These are phyloP conservation scores for Penicillium desertorum DNA, from an alignment of 495 filamentous ascomycete genomes.

Conservation along the genomic window DNA sequence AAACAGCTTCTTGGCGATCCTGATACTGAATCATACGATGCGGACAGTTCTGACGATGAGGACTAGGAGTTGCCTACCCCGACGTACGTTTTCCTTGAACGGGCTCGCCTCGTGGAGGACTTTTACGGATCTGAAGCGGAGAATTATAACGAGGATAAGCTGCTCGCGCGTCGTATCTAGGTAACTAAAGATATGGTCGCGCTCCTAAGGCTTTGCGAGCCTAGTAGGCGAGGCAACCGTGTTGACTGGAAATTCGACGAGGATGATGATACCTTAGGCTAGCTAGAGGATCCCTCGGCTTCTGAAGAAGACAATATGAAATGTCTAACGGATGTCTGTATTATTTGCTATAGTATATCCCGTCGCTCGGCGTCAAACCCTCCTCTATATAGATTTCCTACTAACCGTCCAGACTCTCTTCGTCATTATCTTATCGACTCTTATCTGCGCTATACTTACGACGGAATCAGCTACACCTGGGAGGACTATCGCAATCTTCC, in stretches of 20 bases:
- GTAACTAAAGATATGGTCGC: slow-evolving; percentile 34
- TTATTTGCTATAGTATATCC: slow-evolving; percentile 32
- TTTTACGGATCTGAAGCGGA: slow-evolving; percentile 32
- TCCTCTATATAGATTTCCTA: slow-evolving; percentile 32
- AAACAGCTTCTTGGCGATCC: slow-evolving; percentile 26
- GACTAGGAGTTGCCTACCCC: slow-evolving; percentile 25
- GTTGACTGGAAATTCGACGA: slow-evolving; percentile 25
- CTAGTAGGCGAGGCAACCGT: slow-evolving; percentile 27
- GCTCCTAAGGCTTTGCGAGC: slow-evolving; percentile 23
- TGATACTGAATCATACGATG: slow-evolving; percentile 9
- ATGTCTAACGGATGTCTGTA: slow-evolving; percentile 31
- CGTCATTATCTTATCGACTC: slow-evolving; percentile 17
- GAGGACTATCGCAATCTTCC: no score
- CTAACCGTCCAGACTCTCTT: slow-evolving; percentile 32
- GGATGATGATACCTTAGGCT: slow-evolving; percentile 12
- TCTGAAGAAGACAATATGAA: not conserved
- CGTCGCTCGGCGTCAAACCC: slow-evolving; percentile 27
- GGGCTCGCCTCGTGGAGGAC: slow-evolving; percentile 28
- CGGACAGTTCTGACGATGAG: slow-evolving; percentile 13
- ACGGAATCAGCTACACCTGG: no score
- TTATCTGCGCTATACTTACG: no score
- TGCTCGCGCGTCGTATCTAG: slow-evolving; percentile 29
- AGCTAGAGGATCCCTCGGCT: slow-evolving; percentile 15
- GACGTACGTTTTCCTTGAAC: slow-evolving; percentile 28
- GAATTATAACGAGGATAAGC: slow-evolving; percentile 27